These are phyloP conservation scores for Crithidia sp. DNA, from an alignment of 208 protist genomes.

Conservation along the genomic window DNA sequence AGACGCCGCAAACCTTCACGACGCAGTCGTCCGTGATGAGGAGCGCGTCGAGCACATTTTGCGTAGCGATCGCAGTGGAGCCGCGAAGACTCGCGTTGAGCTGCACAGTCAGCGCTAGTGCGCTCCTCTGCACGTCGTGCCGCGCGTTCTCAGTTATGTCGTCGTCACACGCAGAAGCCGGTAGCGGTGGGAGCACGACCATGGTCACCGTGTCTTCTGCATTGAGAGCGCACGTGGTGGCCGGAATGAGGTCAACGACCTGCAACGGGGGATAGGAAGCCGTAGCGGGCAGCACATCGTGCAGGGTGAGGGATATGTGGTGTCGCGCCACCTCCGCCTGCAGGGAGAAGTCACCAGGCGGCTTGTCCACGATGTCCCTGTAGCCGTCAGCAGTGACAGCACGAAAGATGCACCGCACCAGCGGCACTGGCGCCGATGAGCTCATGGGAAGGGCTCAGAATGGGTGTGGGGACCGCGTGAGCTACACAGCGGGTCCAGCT, in stretches of 20 bases:
- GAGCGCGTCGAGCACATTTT: conserved; percentile 29
- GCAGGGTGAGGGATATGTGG: conserved; percentile 34
- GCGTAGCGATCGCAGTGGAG: conserved; percentile 28
- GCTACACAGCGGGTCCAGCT: too few relatives aligned
- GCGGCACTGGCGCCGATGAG: conserved; percentile 17
- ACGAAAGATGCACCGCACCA: conserved; percentile 69
- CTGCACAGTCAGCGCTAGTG: conserved; percentile 30
- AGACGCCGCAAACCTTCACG: conserved; percentile 38
- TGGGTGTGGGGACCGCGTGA: not conserved
- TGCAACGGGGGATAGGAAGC: conserved; percentile 43
- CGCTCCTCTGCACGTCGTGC: too few relatives aligned
- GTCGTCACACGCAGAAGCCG: too few relatives aligned
- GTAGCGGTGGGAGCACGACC: conserved; percentile 61
- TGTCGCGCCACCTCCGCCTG: conserved; percentile 35
- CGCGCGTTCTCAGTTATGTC: too few relatives aligned
- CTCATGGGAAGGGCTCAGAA: conserved; percentile 2
- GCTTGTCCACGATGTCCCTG: conserved; percentile 41
- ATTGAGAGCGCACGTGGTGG: conserved; percentile 44
- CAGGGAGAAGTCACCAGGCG: conserved; percentile 48
- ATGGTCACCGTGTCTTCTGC: conserved; percentile 47
- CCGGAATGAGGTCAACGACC: conserved; percentile 67
- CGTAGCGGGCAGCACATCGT: conserved; percentile 40
- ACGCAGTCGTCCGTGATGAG: conserved; percentile 38
- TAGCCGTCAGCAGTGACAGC: conserved; percentile 53
- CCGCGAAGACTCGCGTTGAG: conserved; percentile 47